phyloP scores from a whole-genome alignment of 2,329 filamentous ascomycete genomes.

The Cercospora zeina region DNA sequence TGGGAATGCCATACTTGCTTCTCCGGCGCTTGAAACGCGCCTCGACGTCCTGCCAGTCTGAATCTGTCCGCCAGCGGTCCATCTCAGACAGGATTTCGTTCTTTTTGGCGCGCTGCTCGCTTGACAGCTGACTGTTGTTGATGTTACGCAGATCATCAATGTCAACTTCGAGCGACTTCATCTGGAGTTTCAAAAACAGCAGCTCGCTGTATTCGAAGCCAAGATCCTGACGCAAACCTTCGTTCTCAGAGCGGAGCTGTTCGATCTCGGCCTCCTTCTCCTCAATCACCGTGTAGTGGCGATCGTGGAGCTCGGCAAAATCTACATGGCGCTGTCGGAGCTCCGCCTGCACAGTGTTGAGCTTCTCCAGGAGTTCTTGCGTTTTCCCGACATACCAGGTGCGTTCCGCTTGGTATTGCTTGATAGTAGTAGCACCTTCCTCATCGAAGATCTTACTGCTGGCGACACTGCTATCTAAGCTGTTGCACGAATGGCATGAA shows the following conservation, averaged over 20 bases:
- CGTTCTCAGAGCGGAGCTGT: slow-evolving; percentile 42
- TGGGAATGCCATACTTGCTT: slow-evolving; percentile 36
- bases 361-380: slow-evolving; percentile 36
- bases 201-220: slow-evolving; percentile 44
- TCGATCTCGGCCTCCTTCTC: slow-evolving; percentile 38
- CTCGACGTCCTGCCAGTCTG: slow-evolving; percentile 42
- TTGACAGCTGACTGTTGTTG: slow-evolving; percentile 22
- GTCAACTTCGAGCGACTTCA: slow-evolving; percentile 43
- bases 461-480: slow-evolving; percentile 12
- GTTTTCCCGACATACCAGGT: slow-evolving; percentile 36
- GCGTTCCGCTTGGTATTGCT: slow-evolving; percentile 31
- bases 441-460: slow-evolving; percentile 22
- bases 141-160: slow-evolving; percentile 30
- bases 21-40: slow-evolving; percentile 36
- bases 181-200: slow-evolving; percentile 44
- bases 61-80: slow-evolving; percentile 39
- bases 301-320: slow-evolving; percentile 38
- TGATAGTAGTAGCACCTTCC: slow-evolving; percentile 15
- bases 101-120: slow-evolving; percentile 20
- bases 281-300: slow-evolving; percentile 36
- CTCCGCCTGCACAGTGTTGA: slow-evolving; percentile 37
- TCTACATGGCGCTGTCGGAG: slow-evolving; percentile 40
- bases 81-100: slow-evolving; percentile 36
- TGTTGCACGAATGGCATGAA: slow-evolving; percentile 19
- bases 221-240: slow-evolving; percentile 41